phyloP scores from a whole-genome alignment of 495 filamentous ascomycete species.

The Xylaria intraflava region DNA sequence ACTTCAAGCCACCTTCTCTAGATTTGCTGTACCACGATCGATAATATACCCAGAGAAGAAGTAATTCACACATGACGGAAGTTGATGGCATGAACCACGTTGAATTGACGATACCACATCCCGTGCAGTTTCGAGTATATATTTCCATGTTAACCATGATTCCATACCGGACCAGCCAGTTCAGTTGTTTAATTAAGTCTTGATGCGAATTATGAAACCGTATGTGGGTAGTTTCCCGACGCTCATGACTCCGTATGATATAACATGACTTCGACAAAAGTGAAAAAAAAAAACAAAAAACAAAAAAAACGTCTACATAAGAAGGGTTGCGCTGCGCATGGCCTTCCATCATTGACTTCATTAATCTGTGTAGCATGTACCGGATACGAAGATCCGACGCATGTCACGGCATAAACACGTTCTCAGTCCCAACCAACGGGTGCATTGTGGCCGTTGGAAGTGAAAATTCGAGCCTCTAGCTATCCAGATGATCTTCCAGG shows the following conservation, averaged over 20 bases:
- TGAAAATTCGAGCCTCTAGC: slow-evolving; percentile 6
- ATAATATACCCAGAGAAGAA: slow-evolving; percentile 12
- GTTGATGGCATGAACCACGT: background rate
- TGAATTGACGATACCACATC: background rate
- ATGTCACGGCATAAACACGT: background rate
- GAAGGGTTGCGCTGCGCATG: background rate
- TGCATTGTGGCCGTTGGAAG: background rate
- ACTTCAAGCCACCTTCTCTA: background rate
- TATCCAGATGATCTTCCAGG: slow-evolving; percentile 28
- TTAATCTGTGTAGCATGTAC: background rate
- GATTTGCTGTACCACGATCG: slow-evolving; percentile 2
- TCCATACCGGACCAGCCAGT: background rate
- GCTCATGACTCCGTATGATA: background rate
- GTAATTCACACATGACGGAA: background rate
- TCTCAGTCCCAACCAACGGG: background rate
- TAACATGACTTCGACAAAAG: background rate
- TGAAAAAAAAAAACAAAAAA: no score
- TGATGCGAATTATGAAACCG: background rate
- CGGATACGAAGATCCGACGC: background rate
- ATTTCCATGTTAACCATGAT: background rate
- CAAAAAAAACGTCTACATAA: background rate
- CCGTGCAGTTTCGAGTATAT: background rate
- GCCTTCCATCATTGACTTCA: slow-evolving; percentile 3
- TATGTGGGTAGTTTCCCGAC: background rate
- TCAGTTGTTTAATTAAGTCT: background rate